Evolutionary conservation across 2,329 filamentous ascomycete species (phyloP), one percentile per base, ranked within the genome.

Genomic region (Tolypocladium cylindrosporum): DNA sequence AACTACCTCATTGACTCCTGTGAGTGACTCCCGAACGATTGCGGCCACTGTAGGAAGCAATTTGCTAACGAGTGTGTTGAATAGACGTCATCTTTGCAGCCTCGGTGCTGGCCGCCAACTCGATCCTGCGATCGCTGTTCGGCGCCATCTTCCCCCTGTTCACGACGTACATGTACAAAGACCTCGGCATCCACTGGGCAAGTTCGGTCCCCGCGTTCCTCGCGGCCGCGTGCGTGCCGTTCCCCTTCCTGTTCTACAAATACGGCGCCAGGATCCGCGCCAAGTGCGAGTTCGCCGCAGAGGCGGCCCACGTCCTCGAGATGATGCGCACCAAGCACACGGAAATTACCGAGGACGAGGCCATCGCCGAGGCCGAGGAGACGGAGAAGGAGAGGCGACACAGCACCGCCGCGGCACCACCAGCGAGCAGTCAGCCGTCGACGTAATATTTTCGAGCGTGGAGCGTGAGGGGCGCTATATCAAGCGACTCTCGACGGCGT

Each of bases 241-340:
- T 89, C 66, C 89, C 89, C 0, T 87, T 89, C 70, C 69, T 93
- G 19, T 90, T 93, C 71, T 89, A 89, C 74, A 85, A 81, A 64
- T 90, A 90, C 68, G 89, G 89, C 61, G 36, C 66, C 41, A 55
- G 56, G 11, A 87, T 92, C 64, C 79, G 88, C 27, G 74, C 79
- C 68, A 82, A 78, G 66, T 90, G 88, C 78, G 86, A 87, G 74
- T 91, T 81, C 66, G 84, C 88, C 7, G 79, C 83, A 11, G 80
- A 90, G 70, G 83, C 87, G 8, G 85, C 86, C 37, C 77, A 76
- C 13, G 81, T 88, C 60, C 77, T 88, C 71, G 69, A 72, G 61
- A 69, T 68, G 61, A 77, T 78, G 71, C 69, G 69, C 54, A 60
- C 66, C 57, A 67, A 70, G 61, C 63, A 70, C 27, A 64, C 66